phyloP scores from a whole-genome alignment of 768 basidiomycete genomes.

The Suillus americanus region DNA sequence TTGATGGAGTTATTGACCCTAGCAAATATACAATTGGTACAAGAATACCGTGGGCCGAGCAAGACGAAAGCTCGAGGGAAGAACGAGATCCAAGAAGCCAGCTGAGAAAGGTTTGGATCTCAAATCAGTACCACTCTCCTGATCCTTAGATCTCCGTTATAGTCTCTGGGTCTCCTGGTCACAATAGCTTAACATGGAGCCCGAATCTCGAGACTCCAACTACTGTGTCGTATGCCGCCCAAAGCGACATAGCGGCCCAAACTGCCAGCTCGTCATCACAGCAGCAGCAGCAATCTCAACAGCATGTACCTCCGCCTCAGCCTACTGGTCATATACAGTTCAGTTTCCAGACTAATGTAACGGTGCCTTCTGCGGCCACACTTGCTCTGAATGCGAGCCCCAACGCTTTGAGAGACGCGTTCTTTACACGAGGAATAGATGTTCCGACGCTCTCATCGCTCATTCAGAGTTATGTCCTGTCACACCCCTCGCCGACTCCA shows the following conservation, averaged over 20 bases:
- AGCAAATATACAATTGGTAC: conserved; percentile 44
- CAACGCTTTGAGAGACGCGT: conserved; percentile 31
- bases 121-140: conserved; percentile 7
- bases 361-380: conserved; percentile 36
- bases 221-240: conserved; percentile 38
- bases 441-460: conserved; percentile 49
- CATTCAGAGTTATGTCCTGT: conserved; percentile 48
- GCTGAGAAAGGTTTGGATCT: conserved; percentile 46
- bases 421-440: conserved; percentile 40
- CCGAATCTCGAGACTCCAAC: conserved; percentile 36
- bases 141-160: conserved; percentile 11
- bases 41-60: conserved; percentile 68
- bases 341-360: conserved; percentile 42
- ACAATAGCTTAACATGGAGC: conserved; percentile 37
- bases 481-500: conserved; percentile 50
- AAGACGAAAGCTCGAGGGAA: conserved; percentile 55
- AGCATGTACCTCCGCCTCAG: conserved; percentile 17
- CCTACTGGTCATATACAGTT: conserved; percentile 42
- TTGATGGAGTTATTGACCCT: conserved; percentile 1
- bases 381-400: conserved; percentile 30
- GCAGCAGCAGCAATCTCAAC: conserved; percentile 27
- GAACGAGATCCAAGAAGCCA: conserved; percentile 49
- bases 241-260: conserved; percentile 17
- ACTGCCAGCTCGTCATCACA: conserved; percentile 33
- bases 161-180: conserved; percentile 17